Evolutionary conservation across 2,329 filamentous ascomycete species (phyloP).

Genomic region (Graphium sp.): DNA sequence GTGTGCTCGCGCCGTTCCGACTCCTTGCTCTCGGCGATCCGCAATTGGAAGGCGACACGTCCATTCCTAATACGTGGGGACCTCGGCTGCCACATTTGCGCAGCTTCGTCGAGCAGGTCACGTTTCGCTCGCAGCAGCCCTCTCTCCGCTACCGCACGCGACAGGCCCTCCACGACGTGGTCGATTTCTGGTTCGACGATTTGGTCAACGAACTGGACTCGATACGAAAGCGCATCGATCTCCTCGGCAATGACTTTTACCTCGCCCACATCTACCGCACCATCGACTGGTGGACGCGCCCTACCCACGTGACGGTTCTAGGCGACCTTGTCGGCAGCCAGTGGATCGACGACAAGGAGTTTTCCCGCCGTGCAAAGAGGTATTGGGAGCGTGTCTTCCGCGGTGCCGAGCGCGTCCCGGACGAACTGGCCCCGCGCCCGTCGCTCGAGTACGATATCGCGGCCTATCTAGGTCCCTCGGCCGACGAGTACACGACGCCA

Average conservation of each 20-base stretch:
- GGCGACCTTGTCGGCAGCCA: constrained; percentile 89
- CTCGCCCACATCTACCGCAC: constrained; percentile 82
- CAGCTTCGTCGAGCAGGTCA: constrained; percentile 26
- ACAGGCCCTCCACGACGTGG: constrained; percentile 35
- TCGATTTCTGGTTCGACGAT: constrained; percentile 51
- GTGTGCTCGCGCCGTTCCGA: constrained; percentile 78
- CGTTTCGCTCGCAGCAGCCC: constrained; percentile 24
- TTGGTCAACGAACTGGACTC: constrained; percentile 49
- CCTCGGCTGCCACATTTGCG: constrained; percentile 36
- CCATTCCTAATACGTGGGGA: constrained; percentile 45
- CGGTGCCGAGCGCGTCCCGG: constrained; percentile 46
- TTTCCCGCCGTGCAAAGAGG: constrained; percentile 50
- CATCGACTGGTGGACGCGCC: constrained; percentile 65
- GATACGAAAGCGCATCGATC: constrained; percentile 64
- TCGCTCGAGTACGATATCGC: constrained; percentile 29
- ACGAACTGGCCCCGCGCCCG: constrained; percentile 33
- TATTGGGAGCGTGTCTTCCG: constrained; percentile 72
- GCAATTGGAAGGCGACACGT: constrained; percentile 83
- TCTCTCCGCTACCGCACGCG: constrained; percentile 34
- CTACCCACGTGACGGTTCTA: constrained; percentile 76
- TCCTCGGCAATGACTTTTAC: constrained; percentile 89
- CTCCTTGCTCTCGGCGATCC: constrained; percentile 82
- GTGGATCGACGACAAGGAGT: constrained; percentile 82
- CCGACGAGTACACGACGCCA: constrained; percentile 17
- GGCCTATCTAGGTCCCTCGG: constrained; percentile 26